Percentiles rank a stretch among this genome's conserved stretches.
Conservation (phyloP, 768 basidiomycete genomes). For the Pleurotus sapidus region DNA sequence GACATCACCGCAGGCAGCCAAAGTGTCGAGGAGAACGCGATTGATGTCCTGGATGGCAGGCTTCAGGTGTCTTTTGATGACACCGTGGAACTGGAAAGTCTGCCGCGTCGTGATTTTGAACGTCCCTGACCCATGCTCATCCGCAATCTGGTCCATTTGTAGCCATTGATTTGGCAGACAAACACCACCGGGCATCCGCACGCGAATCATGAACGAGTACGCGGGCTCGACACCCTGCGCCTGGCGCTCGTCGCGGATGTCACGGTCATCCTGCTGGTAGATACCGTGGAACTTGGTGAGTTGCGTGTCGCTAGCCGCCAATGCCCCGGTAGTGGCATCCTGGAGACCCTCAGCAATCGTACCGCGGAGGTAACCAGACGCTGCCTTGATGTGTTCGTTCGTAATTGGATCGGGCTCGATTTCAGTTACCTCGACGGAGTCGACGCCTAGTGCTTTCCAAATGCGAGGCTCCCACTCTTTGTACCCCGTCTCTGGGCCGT, state of each 20-base stretch:
- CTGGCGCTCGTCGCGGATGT: conserved; percentile 95
- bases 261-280: conserved; percentile 96
- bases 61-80: conserved; percentile 96
- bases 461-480: conserved; percentile 90
- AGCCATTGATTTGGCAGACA: conserved; percentile 92
- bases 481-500: conserved; percentile 95
- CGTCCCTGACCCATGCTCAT: conserved; percentile 90
- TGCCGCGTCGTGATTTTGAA: conserved; percentile 97
- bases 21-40: conserved; percentile 83
- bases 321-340: conserved; percentile 85
- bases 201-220: conserved; percentile 98
- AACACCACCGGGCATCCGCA: conserved; percentile 94
- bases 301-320: conserved; percentile 88
- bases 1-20: conserved; percentile 98
- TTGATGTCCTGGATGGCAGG: conserved; percentile 97
- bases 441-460: conserved; percentile 95
- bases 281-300: conserved; percentile 98
- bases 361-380: conserved; percentile 89
- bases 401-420: conserved; percentile 96
- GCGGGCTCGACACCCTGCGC: conserved; percentile 93
- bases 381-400: conserved; percentile 99
- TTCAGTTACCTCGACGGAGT: conserved; percentile 82
- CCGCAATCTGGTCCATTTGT: conserved; percentile 93
- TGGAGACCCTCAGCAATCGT: conserved; percentile 91
- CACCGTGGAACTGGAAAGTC: conserved; percentile 99